Evolutionary conservation across 257 asterid species (phyloP), one percentile per base, ranked within the genome.

Genomic region (Linaria vulgaris): DNA sequence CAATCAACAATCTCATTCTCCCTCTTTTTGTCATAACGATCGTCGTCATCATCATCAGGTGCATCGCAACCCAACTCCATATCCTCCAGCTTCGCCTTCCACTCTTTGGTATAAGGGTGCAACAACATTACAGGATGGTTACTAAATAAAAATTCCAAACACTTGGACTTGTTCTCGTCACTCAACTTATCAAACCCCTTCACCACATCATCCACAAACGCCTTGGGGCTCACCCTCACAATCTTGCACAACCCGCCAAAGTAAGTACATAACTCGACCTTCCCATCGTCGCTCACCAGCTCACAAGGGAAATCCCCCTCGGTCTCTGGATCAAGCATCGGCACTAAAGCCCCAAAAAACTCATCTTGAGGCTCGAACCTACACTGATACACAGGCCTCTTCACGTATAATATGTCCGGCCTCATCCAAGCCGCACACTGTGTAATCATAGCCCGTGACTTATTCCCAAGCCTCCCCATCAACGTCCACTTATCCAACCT

Each of bases 401-500:
- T 84, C 13, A 92, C 97, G 12, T 89, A 92, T 25, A 89, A 55
- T 16, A 91, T 88, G 69, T 91, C 98, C 1, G 98, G 98, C 76
- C 96, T 91, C 95, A 86, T 86, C 98, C 95, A 91, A 12, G 98
- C 91, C 0, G 98, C 98, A 58, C 98, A 91, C 34, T 87, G 92
- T 0, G 98, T 86, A 53, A 92, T 83, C 85, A 74, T 63, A 1
- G 90, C 30, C 56, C 99, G 79, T 0, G 97, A 62, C 19, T 74
- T 78, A 46, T 87, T 89, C 73, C 99, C 99, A 0, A 92, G 79
- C 88, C 95, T 74, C 7, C 99, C 97, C 99, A 89, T 92, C 71
- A 92, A 79, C 55, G 79, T 89, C 99, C 99, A 92, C 54, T 92
- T 92, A 73, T 92, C 99, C 80, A 92, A 72, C 77, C 97, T 83